Evolutionary conservation across 2,329 filamentous ascomycete genomes (phyloP).

Genomic region (Harringtonia aguacate): DNA sequence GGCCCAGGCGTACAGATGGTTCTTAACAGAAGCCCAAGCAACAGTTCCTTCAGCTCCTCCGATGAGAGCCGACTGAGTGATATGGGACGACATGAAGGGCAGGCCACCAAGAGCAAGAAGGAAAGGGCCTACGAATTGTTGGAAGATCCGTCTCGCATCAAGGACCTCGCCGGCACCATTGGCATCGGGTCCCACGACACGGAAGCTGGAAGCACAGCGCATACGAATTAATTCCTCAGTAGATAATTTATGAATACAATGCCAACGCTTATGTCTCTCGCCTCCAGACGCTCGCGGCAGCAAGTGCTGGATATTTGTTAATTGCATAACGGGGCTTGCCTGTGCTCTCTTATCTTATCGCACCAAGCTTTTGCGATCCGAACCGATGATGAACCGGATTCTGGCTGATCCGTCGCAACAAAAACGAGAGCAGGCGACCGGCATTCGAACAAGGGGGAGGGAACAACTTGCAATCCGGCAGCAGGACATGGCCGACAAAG

Average conservation of each 20-base stretch:
- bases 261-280: too few relatives aligned
- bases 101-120: conserved; percentile 31
- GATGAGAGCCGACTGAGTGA: conserved; percentile 36
- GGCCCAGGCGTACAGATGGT: conserved; percentile 40
- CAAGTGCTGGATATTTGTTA: too few relatives aligned
- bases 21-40: conserved; percentile 42
- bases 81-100: conserved; percentile 6
- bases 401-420: too few relatives aligned
- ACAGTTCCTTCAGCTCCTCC: conserved; percentile 38
- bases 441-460: background rate
- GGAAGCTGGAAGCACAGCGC: background rate
- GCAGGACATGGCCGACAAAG: background rate
- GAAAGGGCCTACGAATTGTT: conserved; percentile 40
- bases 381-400: too few relatives aligned
- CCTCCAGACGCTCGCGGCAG: too few relatives aligned
- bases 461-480: background rate
- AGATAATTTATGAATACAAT: too few relatives aligned
- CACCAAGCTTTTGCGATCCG: too few relatives aligned
- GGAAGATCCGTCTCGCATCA: conserved; percentile 37
- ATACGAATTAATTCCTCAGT: too few relatives aligned
- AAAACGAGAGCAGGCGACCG: background rate
- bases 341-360: too few relatives aligned
- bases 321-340: too few relatives aligned
- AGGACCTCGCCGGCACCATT: conserved; percentile 14
- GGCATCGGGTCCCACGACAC: background rate